Conservation (phyloP, 495 filamentous ascomycete genomes). For the Beverwykella pulmonaria region DNA sequence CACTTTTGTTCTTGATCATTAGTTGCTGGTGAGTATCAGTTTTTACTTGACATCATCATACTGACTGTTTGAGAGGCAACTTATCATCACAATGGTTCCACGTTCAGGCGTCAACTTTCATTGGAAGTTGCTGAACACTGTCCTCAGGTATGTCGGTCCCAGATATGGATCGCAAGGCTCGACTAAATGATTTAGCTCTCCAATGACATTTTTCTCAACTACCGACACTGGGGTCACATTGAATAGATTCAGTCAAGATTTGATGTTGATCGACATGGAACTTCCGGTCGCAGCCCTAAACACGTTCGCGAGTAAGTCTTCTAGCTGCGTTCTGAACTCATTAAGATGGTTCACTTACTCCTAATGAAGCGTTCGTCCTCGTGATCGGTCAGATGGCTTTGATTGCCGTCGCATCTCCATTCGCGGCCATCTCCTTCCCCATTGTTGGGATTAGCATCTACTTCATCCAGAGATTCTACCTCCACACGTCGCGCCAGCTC, state of each 20-base stretch:
- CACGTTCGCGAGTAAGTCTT: slow-evolving; percentile 49
- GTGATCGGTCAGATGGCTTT: slow-evolving; percentile 56
- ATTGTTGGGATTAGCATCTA: slow-evolving; percentile 45
- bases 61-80: slow-evolving; percentile 40
- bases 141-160: slow-evolving; percentile 44
- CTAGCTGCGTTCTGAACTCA: not conserved
- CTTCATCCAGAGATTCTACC: slow-evolving; percentile 40
- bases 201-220: slow-evolving; percentile 46
- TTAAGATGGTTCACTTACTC: too few species aligned
- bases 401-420: slow-evolving; percentile 54
- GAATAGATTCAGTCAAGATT: slow-evolving; percentile 54
- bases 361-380: slow-evolving; percentile 46
- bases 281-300: slow-evolving; percentile 51
- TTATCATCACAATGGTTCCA: slow-evolving; percentile 59
- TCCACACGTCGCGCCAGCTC: slow-evolving; percentile 43
- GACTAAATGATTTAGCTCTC: slow-evolving; percentile 20
- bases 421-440: slow-evolving; percentile 56
- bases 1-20: slow-evolving; percentile 50
- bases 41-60: not conserved
- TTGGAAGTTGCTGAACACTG: slow-evolving; percentile 52
- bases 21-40: slow-evolving; percentile 49
- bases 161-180: not conserved
- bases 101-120: slow-evolving; percentile 57
- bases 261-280: slow-evolving; percentile 50
- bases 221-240: slow-evolving; percentile 51